These are phyloP conservation scores for Phytopythium helicoides DNA, from an alignment of 352 stramenopile species.

Conservation along the genomic window DNA sequence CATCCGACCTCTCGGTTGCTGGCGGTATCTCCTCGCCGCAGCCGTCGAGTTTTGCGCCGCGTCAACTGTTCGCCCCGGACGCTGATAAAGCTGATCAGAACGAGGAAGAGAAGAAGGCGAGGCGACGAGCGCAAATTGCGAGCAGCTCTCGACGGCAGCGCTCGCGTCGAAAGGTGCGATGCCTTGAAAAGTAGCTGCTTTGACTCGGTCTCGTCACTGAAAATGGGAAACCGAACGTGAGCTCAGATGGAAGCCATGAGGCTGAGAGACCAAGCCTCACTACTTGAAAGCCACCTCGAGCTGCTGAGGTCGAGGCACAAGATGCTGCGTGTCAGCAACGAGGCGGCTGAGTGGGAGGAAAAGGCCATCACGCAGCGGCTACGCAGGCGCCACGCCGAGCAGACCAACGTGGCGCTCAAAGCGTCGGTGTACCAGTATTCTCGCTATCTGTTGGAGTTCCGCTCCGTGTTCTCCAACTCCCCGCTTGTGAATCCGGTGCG, in stretches of 20 bases:
- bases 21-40: not conserved
- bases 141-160: slow-evolving; percentile 47
- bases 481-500: not conserved
- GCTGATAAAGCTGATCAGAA: slow-evolving; percentile 10
- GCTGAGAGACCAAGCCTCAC: slow-evolving; percentile 32
- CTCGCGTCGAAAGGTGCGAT: slow-evolving; percentile 38
- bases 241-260: slow-evolving; percentile 25
- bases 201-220: not conserved
- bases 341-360: slow-evolving; percentile 38
- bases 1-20: no score
- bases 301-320: slow-evolving; percentile 35
- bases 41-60: not conserved
- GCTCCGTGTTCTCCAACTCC: slow-evolving; percentile 18
- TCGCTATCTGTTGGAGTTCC: slow-evolving; percentile 21
- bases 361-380: slow-evolving; percentile 35
- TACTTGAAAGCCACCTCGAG: slow-evolving; percentile 40
- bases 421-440: slow-evolving; percentile 23
- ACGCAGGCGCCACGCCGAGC: slow-evolving; percentile 31
- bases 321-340: slow-evolving; percentile 17
- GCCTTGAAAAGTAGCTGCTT: not conserved
- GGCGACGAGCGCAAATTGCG: slow-evolving; percentile 40
- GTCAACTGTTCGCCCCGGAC: slow-evolving; percentile 4
- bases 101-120: slow-evolving; percentile 30
- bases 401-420: slow-evolving; percentile 22
- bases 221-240: not conserved